Base-by-base conservation (phyloP, 306 rosid species). In the Lathyrus oleraceus region DNA sequence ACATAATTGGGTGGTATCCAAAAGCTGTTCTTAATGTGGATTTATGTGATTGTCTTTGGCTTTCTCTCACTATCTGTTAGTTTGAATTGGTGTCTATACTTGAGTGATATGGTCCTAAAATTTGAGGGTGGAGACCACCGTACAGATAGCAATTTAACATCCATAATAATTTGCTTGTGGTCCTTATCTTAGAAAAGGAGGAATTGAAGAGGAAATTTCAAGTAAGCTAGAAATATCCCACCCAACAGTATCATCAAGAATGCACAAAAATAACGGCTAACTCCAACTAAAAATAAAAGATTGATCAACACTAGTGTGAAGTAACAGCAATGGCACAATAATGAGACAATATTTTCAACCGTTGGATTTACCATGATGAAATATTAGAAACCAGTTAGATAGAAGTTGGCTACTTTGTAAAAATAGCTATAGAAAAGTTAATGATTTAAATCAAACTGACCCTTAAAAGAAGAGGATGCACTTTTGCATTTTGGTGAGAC, bases 51-150 rank as follows among this genome's bases (percentile, higher is more conserved):
- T 5, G 1, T 12, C 32, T 61, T 51, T 61, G 13, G 5, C 38
- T 20, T 72, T 72, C 36, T 7, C 21, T 61, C 40, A 3, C 14
- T 35, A 10, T 6, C 30, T 9, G 61, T 48, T 53, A 12, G 9
- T 48, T 53, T 30, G 19, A 21, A 48, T 58, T 20, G 2, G 17
- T 4, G 5, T 17, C 14, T 45, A 28, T 27, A 19, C 2, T 58
- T 28, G 12, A 59, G 59, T 15, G 2, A 13, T 3, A 2, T 3
- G 68, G 67, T 61, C 67, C 48, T 11, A 17, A 17, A 19, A 61
- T 61, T 61, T n/a, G 17, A 61, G 10, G 49, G 35, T 62, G 51
- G 68, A 62, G 51, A 12, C 67, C 67, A 38, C 67, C 38, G 30
- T 38, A 61, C 49, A 11, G 32, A 19, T 15, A 5, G 15, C 15